Evolutionary conservation across 305 asterid species (phyloP), one percentile per base, ranked within the genome.

Genomic region (Lippia alba): DNA sequence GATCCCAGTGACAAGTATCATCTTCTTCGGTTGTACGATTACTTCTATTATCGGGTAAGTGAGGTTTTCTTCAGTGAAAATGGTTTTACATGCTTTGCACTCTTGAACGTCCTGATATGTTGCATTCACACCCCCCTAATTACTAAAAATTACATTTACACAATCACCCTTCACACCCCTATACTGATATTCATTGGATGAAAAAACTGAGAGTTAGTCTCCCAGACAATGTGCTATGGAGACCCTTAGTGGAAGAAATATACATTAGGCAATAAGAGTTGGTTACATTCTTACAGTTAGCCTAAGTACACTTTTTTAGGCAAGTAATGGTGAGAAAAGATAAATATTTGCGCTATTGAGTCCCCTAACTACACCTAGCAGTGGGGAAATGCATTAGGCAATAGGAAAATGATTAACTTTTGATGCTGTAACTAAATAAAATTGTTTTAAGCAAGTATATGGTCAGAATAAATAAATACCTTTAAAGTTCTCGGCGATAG

Each of bases 1-100:
- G 97, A 93, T 84, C 98, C 98, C 56, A 96, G 79, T 61, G 98
- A 93, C 94, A 93, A 87, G 85, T 86, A 89, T 77, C 98, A 93
- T 73, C 64, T 93, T 53, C 97, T 93, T 70, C 89, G 98, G 56
- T 70, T 93, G 83, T 93, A 93, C 65, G 98, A 93, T 80, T 93
- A 93, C 71, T 93, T 93, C 78, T 93, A 93, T 74, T 93, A 91
- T 67, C 84, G 97, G 75, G 98, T 93, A 88, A 91, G 98, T 87
- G 65, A 56, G 57, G 30, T 20, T 70, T 66, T 53, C 69, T 53
- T 16, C 53, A 51, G 59, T 64, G 61, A 57, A 3, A 53, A 56
- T 7, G 20, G 17, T 17, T 60, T 24, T 24, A 5, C 15, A 30
- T 12, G 49, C 12, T 32, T 57, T 30, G 15, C 50, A 17, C 57